Evolutionary conservation across 192 early-diverging fungal genomes (phyloP).

Genomic region (Piromyces sp.): DNA sequence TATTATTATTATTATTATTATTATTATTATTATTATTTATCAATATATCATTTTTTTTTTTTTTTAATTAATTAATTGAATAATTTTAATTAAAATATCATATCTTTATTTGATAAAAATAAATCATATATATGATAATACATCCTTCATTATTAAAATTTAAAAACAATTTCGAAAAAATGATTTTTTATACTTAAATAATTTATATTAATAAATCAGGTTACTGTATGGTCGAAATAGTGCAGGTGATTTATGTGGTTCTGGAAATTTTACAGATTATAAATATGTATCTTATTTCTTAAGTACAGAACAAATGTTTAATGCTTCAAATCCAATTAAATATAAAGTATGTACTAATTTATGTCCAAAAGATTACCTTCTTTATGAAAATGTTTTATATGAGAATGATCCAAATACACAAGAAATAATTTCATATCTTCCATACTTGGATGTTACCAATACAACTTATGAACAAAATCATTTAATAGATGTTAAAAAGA

Average conservation of each 20-base stretch:
- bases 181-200: not conserved
- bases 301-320: not conserved
- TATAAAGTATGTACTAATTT: not conserved
- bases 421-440: not conserved
- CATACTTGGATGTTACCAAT: not conserved
- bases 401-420: not conserved
- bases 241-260: not conserved
- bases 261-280: not conserved
- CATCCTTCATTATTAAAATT: no score
- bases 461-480: not conserved
- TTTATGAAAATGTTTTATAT: not conserved
- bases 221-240: not conserved
- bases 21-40: no score
- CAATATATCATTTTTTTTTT: no score
- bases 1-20: no score
- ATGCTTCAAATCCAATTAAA: not conserved
- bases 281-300: not conserved
- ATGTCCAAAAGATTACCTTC: not conserved
- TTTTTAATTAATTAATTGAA: no score
- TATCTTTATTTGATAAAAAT: no score
- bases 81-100: no score
- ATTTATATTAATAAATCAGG: not conserved
- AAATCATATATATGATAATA: no score
- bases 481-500: not conserved
- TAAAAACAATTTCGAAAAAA: no score